Conservation (phyloP, 352 stramenopile genomes). For the Phytopythium cucurbitacearum region DNA sequence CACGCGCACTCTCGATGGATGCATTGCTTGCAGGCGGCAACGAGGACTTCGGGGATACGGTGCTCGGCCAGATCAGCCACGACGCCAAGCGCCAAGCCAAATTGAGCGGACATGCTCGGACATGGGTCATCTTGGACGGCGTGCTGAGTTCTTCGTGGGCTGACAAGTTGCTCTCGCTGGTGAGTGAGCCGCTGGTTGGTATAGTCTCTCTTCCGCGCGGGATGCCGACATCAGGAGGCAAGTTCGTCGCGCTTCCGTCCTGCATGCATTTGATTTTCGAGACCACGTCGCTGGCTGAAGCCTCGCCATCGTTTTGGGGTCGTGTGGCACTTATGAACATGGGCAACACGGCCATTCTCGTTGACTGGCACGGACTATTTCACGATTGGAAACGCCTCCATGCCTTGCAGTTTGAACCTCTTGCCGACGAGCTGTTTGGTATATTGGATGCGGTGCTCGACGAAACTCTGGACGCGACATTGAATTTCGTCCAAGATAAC, state of each 20-base stretch:
- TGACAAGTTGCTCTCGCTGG: slow-evolving; percentile 37
- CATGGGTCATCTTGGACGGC: slow-evolving; percentile 69
- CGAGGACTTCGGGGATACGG: slow-evolving; percentile 15
- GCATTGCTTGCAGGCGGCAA: slow-evolving; percentile 23
- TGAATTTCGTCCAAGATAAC: slow-evolving; percentile 36
- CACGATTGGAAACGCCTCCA: slow-evolving; percentile 36
- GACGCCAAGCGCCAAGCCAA: slow-evolving; percentile 35
- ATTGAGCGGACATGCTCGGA: slow-evolving; percentile 15
- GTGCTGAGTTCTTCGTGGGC: slow-evolving; percentile 43
- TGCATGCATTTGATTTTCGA: slow-evolving; percentile 52
- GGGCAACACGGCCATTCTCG: neutral
- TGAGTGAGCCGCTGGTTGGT: slow-evolving; percentile 15
- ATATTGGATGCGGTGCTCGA: slow-evolving; percentile 35
- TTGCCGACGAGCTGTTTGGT: slow-evolving; percentile 30
- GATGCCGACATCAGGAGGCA: slow-evolving; percentile 30
- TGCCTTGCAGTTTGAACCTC: slow-evolving; percentile 17
- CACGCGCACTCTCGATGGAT: slow-evolving; percentile 28
- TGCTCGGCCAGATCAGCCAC: slow-evolving; percentile 36
- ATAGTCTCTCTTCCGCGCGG: slow-evolving; percentile 13
- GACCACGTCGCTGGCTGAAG: slow-evolving; percentile 33
- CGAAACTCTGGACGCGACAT: slow-evolving; percentile 32
- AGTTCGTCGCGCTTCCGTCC: slow-evolving; percentile 25
- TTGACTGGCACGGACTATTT: slow-evolving; percentile 28
- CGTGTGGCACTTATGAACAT: slow-evolving; percentile 21
- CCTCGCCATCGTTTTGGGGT: slow-evolving; percentile 50